These are phyloP conservation scores for Botrytis deweyae DNA, from an alignment of 2,329 filamentous ascomycete genomes.

Conservation along the genomic window DNA sequence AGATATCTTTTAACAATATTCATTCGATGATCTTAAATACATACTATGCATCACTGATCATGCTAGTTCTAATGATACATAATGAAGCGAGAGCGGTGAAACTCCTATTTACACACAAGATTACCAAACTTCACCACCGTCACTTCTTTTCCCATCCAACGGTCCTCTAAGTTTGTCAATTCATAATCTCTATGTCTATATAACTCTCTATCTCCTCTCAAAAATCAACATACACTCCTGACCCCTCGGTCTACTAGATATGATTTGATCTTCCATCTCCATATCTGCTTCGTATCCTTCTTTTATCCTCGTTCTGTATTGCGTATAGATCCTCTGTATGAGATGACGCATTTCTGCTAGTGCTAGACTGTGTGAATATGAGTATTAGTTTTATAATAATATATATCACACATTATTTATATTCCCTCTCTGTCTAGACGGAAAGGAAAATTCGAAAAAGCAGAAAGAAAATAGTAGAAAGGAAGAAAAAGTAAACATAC, in stretches of 20 bases:
- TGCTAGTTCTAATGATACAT: neutral
- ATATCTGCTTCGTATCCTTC: slow-evolving; percentile 58
- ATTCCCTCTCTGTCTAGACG: neutral
- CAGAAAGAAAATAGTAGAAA: neutral
- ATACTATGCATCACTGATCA: neutral
- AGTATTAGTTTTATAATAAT: neutral
- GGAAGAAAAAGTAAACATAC: slow-evolving; percentile 47
- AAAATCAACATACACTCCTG: slow-evolving; percentile 16
- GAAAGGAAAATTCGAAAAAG: neutral
- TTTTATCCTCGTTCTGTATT: slow-evolving; percentile 51
- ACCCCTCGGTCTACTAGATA: slow-evolving; percentile 37
- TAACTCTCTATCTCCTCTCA: neutral
- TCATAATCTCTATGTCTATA: neutral
- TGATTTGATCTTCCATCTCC: slow-evolving; percentile 66
- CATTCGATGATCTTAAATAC: neutral
- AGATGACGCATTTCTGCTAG: slow-evolving; percentile 67
- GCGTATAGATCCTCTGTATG: slow-evolving; percentile 60
- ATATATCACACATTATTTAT: no score
- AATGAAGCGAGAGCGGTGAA: neutral
- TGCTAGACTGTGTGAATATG: slow-evolving; percentile 46
- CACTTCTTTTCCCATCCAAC: neutral
- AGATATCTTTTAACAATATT: neutral
- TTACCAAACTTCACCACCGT: neutral
- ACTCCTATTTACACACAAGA: neutral
- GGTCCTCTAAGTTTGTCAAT: neutral